Evolutionary conservation across 768 basidiomycete genomes (phyloP).

Genomic region (Clitopilus hobsonii): DNA sequence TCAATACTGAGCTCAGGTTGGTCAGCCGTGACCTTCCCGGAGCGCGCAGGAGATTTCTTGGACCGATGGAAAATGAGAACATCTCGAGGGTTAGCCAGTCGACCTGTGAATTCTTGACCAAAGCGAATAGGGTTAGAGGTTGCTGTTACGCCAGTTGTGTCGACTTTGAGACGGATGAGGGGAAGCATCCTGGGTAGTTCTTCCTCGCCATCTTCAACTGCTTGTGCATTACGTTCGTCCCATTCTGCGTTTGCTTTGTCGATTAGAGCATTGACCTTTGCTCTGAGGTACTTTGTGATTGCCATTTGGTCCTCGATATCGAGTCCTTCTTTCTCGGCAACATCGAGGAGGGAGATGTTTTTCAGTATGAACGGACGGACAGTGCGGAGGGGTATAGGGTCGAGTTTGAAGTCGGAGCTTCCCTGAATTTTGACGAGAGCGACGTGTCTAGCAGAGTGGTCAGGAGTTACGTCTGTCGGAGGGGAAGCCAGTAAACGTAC

Average conservation of each 20-base stretch:
- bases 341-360: slow-evolving; percentile 70
- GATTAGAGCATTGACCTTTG: slow-evolving; percentile 76
- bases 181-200: slow-evolving; percentile 74
- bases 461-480: background rate
- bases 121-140: slow-evolving; percentile 96
- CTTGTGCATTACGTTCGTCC: slow-evolving; percentile 68
- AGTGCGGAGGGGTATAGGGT: slow-evolving; percentile 82
- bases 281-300: slow-evolving; percentile 76
- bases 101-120: slow-evolving; percentile 90
- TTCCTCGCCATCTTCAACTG: slow-evolving; percentile 57
- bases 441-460: slow-evolving; percentile 63
- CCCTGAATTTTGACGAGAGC: slow-evolving; percentile 85
- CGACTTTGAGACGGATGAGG: slow-evolving; percentile 86
- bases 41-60: slow-evolving; percentile 49
- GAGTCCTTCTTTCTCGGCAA: slow-evolving; percentile 71
- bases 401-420: slow-evolving; percentile 74
- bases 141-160: slow-evolving; percentile 85
- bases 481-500: slow-evolving; percentile 38
- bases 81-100: slow-evolving; percentile 92
- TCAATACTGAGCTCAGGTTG: slow-evolving; percentile 80
- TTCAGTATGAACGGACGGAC: slow-evolving; percentile 94
- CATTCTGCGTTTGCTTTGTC: slow-evolving; percentile 71
- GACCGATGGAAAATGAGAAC: slow-evolving; percentile 86
- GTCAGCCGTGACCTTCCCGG: slow-evolving; percentile 62
- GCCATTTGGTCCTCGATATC: slow-evolving; percentile 79